Evolutionary conservation across 768 basidiomycete species (phyloP).

Genomic region (Dacryopinax spathularia): DNA sequence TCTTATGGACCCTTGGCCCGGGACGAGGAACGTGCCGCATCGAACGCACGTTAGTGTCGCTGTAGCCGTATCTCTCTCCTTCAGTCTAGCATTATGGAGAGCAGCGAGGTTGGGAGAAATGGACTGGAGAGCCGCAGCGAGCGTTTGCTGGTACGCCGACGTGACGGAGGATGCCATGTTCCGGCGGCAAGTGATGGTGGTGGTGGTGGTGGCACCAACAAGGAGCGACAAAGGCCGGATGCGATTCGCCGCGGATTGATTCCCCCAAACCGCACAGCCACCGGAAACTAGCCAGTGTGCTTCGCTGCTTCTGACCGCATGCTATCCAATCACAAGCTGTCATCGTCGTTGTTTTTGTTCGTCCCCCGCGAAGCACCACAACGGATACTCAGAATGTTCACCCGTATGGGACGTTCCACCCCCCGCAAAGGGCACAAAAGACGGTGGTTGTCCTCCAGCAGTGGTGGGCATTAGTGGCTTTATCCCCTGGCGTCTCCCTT

Average conservation of each 20-base stretch:
- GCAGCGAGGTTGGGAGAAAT: conserved; percentile 48
- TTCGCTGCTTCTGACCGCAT: background rate
- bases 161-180: background rate
- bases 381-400: background rate
- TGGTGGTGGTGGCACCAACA: background rate
- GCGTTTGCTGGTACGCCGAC: conserved; percentile 10
- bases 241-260: background rate
- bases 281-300: too few species aligned
- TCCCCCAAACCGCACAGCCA: background rate
- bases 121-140: conserved; percentile 37
- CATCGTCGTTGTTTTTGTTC: background rate
- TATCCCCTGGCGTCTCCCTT: background rate
- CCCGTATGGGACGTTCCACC: background rate
- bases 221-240: background rate
- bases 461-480: background rate
- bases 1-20: conserved; percentile 15
- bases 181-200: too few species aligned
- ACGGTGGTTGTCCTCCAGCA: background rate
- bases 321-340: background rate
- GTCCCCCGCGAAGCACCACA: background rate
- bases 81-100: conserved; percentile 31
- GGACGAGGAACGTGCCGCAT: conserved; percentile 40
- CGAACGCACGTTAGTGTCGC: conserved; percentile 30
- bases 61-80: conserved; percentile 17
- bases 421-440: background rate